Conservation (phyloP, 306 rosid genomes). For the Citrullus colocynthis region DNA sequence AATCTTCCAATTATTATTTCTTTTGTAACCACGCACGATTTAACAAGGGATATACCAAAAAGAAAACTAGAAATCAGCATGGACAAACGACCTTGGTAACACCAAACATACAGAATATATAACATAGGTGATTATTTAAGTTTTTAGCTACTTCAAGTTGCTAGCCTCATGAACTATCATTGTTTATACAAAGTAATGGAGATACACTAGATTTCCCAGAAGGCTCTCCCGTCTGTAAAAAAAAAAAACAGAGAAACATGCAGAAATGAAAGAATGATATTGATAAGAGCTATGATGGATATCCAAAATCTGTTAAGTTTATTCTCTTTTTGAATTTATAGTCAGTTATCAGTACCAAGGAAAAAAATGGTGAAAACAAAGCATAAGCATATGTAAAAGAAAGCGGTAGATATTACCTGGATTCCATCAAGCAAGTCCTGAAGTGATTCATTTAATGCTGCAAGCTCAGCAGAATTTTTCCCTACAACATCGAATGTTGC, state of each 20-base stretch:
- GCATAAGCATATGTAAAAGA: background rate
- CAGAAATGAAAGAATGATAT: background rate
- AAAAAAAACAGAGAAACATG: background rate
- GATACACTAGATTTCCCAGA: background rate
- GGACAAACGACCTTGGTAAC: background rate
- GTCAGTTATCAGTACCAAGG: background rate
- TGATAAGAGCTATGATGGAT: background rate
- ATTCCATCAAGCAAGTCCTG: slow-evolving; percentile 93
- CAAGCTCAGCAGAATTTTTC: slow-evolving; percentile 50
- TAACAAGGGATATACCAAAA: background rate
- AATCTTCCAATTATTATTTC: background rate
- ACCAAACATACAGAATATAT: background rate
- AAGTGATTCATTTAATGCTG: slow-evolving; percentile 69
- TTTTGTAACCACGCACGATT: background rate
- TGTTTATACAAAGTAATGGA: background rate
- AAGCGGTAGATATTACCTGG: slow-evolving; percentile 43
- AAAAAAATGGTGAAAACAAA: background rate
- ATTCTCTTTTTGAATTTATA: background rate
- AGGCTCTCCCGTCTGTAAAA: background rate
- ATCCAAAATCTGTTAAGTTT: background rate
- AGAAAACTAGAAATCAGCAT: background rate
- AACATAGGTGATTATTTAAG: background rate
- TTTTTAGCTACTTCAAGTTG: background rate
- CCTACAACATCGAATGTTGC: slow-evolving; percentile 19
- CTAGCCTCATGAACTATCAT: background rate